Evolutionary conservation across 192 early-diverging fungal genomes (phyloP).

Genomic region (Dissophora globulifera): DNA sequence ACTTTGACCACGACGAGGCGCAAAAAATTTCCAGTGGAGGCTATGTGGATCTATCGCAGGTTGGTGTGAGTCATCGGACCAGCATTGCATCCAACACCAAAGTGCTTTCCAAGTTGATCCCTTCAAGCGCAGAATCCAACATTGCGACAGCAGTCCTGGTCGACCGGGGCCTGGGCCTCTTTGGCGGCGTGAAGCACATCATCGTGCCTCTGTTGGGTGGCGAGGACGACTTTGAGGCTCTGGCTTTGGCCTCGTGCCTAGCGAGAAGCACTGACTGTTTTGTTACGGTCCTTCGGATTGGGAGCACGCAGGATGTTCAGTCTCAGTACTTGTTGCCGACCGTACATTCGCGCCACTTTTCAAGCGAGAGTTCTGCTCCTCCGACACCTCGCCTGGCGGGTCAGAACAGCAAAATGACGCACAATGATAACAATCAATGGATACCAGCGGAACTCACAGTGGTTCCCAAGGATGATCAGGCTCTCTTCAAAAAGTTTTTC

Average conservation of each 20-base stretch:
- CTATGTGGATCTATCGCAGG: slow-evolving; percentile 40
- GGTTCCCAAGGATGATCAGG: slow-evolving; percentile 26
- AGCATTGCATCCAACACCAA: slow-evolving; percentile 66
- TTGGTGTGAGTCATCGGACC: slow-evolving; percentile 77
- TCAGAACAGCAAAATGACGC: background rate
- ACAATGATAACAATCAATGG: too few relatives aligned
- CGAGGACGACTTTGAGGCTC: slow-evolving; percentile 76
- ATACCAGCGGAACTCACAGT: background rate
- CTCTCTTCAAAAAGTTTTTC: slow-evolving; percentile 37
- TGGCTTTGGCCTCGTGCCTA: slow-evolving; percentile 65
- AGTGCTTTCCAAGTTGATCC: slow-evolving; percentile 44
- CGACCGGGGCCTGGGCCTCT: slow-evolving; percentile 52
- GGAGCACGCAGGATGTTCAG: slow-evolving; percentile 26
- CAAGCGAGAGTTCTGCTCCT: slow-evolving; percentile 8
- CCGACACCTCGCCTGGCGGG: too few relatives aligned
- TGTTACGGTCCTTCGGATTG: slow-evolving; percentile 63
- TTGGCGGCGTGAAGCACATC: slow-evolving; percentile 60
- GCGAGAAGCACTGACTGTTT: slow-evolving; percentile 58
- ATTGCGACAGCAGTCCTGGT: slow-evolving; percentile 51
- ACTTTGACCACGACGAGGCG: slow-evolving; percentile 49
- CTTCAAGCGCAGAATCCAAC: slow-evolving; percentile 25
- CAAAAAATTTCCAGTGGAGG: slow-evolving; percentile 49
- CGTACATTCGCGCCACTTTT: background rate
- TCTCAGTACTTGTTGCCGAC: background rate
- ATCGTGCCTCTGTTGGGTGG: slow-evolving; percentile 81